These are phyloP conservation scores for Rhizopus stolonifer DNA, from an alignment of 371 early-diverging fungal genomes.

Conservation along the genomic window DNA sequence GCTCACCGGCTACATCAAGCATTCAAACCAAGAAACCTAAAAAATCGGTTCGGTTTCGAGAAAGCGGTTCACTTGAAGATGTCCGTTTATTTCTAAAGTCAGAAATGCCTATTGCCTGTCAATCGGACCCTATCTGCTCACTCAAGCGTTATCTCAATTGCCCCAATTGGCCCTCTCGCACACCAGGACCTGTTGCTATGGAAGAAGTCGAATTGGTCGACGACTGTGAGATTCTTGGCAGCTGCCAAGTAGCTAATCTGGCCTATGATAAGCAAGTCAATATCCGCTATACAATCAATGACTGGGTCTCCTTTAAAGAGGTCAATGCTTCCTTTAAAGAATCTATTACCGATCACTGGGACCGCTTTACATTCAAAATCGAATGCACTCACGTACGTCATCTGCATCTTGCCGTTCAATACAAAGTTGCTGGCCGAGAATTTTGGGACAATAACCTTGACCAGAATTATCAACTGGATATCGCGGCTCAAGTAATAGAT, in stretches of 20 bases:
- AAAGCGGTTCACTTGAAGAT: conserved; percentile 51
- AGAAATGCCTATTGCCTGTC: conserved; percentile 56
- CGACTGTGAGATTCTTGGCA: conserved; percentile 45
- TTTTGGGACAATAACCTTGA: conserved; percentile 86
- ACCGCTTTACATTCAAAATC: conserved; percentile 33
- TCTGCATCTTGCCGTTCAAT: conserved; percentile 27
- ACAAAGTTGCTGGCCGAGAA: conserved; percentile 60
- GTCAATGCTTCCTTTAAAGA: conserved; percentile 55
- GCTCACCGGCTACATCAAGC: conserved; percentile 10
- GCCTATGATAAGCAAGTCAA: conserved; percentile 75
- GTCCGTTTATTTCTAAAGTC: conserved; percentile 58
- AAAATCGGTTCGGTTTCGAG: conserved; percentile 39
- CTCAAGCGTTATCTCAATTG: conserved; percentile 25
- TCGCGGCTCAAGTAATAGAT: conserved; percentile 6
- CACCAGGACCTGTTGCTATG: conserved; percentile 19
- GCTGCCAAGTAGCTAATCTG: conserved; percentile 72
- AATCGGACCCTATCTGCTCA: conserved; percentile 33
- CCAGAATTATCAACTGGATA: conserved; percentile 53
- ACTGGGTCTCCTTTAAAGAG: conserved; percentile 68
- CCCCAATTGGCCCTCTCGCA: conserved; percentile 38
- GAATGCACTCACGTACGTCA: conserved; percentile 7
- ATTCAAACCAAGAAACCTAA: conserved; percentile 13
- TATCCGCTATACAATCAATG: conserved; percentile 67
- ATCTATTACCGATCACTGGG: conserved; percentile 37
- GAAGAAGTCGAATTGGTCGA: conserved; percentile 23